Evolutionary conservation across 2,329 filamentous ascomycete species (phyloP), one percentile per base, ranked within the genome.

Genomic region (Phoma sp.): DNA sequence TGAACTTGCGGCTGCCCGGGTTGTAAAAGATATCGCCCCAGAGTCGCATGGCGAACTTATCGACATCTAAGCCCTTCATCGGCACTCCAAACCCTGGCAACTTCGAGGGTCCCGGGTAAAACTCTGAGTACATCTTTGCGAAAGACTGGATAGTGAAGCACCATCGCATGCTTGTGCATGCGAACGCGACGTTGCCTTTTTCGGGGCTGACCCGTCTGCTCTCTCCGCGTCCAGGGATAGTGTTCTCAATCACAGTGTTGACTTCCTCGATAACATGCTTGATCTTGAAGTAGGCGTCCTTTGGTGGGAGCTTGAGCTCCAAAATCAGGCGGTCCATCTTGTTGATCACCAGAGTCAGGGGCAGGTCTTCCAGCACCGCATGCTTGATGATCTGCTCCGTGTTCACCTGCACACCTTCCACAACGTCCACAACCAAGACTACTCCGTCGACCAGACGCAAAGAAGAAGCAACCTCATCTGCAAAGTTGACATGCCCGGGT

Each of bases 21-120:
- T 98, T 98, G 81, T 90, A 99, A 78, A 95, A 99, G 53, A 99
- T 89, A 72, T 99, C 94, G 21, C 95, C 95, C 95, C 95, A 99
- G 62, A 99, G 80, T 47, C 95, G 84, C 69, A 84, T 84, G 17
- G 91, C 88, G 74, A 99, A 96, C 66, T 96, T 93, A 1, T 87
- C 84, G 0, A 88, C 82, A 73, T 96, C 92, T 67, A 98, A 69
- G 17, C 66, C 67, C 58, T 72, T 70, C 60, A 69, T 71, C 1
- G 63, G 63, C 44, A 72, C 64, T 31, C 72, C 73, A 21, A 75
- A 75, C 21, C 72, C 72, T 27, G 68, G 65, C 1, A 65, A 57
- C 57, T 63, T 70, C 8, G 67, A 62, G 2, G 68, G 65, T 46
- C 89, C 88, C 6, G 90, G 87, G 74, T 94, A 96, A 44, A 85